phyloP scores from a whole-genome alignment of 192 early-diverging fungal genomes.

The Haplosporangium gracile region DNA sequence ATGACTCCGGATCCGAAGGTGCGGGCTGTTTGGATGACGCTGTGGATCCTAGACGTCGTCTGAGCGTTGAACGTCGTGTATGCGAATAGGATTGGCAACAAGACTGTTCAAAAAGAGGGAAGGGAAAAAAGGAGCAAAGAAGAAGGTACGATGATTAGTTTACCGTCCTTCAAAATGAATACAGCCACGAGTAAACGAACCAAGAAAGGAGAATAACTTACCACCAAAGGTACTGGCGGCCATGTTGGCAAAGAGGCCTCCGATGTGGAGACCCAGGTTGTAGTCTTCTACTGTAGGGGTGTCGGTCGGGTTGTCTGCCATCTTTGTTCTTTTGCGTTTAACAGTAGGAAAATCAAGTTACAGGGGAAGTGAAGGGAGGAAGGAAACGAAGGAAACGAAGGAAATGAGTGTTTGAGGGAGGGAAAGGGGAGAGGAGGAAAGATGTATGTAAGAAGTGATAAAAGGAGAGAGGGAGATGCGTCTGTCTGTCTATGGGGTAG shows the following conservation, averaged over 20 bases:
- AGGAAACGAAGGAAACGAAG: background rate
- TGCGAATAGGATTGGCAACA: constrained; percentile 32
- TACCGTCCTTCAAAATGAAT: no score
- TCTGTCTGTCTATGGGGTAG: background rate
- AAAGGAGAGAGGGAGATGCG: background rate
- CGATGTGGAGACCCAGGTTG: constrained; percentile 36
- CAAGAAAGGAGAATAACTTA: background rate
- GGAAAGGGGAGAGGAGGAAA: background rate
- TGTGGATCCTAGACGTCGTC: constrained; percentile 20
- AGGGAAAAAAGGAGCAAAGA: no score
- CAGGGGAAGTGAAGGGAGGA: background rate
- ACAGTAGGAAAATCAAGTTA: background rate
- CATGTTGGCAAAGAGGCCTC: constrained; percentile 49
- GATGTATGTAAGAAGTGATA: background rate
- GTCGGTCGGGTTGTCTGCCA: constrained; percentile 2
- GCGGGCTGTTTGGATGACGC: constrained; percentile 58
- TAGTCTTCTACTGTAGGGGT: constrained; percentile 20
- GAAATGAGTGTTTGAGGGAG: background rate
- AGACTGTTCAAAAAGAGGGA: constrained; percentile 12
- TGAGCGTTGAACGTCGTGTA: constrained; percentile 24
- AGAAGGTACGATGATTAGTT: background rate
- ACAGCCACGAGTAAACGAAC: background rate
- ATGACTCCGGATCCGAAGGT: constrained; percentile 82
- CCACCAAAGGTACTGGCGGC: constrained; percentile 39
- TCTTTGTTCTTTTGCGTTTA: no score